Percentiles rank a stretch among this genome's conserved stretches.
Conservation (phyloP, 306 rosid species). For the Quercus dentata region DNA sequence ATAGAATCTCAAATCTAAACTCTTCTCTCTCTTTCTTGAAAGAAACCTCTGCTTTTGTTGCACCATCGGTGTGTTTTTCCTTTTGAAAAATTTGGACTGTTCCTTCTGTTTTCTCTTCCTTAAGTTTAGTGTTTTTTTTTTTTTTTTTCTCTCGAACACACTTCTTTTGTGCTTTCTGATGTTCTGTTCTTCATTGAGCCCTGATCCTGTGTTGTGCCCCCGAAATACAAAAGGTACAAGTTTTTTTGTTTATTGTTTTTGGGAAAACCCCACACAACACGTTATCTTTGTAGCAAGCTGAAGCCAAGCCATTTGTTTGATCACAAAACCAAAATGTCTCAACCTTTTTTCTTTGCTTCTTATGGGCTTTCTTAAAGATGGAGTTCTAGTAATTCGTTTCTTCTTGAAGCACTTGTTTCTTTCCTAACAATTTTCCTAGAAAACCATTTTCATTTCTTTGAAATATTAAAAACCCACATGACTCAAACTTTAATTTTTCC, state of each 20-base stretch:
- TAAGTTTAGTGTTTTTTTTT: not conserved
- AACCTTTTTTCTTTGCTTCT: slow-evolving; percentile 3
- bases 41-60: slow-evolving; percentile 21
- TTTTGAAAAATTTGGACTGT: slow-evolving; percentile 32
- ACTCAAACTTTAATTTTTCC: not conserved
- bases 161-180: not conserved
- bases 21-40: slow-evolving; percentile 29
- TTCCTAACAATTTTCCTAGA: not conserved
- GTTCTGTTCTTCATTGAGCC: slow-evolving; percentile 26
- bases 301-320: not conserved
- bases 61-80: not conserved
- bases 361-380: slow-evolving; percentile 21
- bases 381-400: slow-evolving; percentile 10
- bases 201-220: not conserved
- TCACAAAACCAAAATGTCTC: slow-evolving; percentile 7
- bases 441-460: too few relatives aligned
- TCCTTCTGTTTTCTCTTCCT: slow-evolving; percentile 19
- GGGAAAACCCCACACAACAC: slow-evolving; percentile 1
- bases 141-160: not conserved
- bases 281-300: not conserved
- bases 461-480: too few relatives aligned
- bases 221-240: not conserved
- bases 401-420: not conserved
- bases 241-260: not conserved
- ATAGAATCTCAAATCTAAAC: slow-evolving; percentile 28